Evolutionary conservation across 116 monocot species (phyloP), one percentile per base, ranked within the genome.

Genomic region (Trichopus zeylanicus): DNA sequence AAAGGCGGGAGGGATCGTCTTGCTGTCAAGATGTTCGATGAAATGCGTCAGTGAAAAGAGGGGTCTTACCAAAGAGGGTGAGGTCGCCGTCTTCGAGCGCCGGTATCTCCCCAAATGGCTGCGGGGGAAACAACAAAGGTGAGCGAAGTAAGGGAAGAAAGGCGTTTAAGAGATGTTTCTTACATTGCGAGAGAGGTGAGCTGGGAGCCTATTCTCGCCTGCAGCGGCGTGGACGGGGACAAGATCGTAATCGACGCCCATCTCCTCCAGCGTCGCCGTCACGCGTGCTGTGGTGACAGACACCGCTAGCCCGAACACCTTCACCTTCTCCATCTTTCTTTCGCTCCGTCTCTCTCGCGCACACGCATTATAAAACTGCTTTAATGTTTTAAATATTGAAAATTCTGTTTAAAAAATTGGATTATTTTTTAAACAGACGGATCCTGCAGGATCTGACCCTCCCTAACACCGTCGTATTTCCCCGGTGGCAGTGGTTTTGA

Each of bases 91-190:
- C 84, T 38, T 84, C 72, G 6, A 79, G 39, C 1, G 73, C 79
- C 6, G 84, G 84, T 21, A 84, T 31, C 42, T 75, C 75, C 26
- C 79, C 84, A 31, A 84, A 84, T 0, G 84, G 84, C 84, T 84
- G 68, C 18, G 3, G 46, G 21, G 26, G 27, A 46, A 26, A 18
- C 1, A 42, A 46, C 6, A 7, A 23, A 22, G 18, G 10, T 24
- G 10, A 31, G 21, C 33, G 29, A 57, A 33, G 21, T 11, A n/a
- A 48, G 6, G 26, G 55, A 13, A 38, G 46, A 7, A 39, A 18
- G 37, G 13, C 42, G 24, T 4, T 1, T n/a, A 32, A 26, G 46
- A 6, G 28, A 33, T 4, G 11, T 5, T 5, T 29, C 24, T 1
- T 74, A 91, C 86, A 34, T 86, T 91, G 52, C 67, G 29, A 29